phyloP scores from a whole-genome alignment of 192 early-diverging fungal genomes.

The Anaeromyces robustus region DNA sequence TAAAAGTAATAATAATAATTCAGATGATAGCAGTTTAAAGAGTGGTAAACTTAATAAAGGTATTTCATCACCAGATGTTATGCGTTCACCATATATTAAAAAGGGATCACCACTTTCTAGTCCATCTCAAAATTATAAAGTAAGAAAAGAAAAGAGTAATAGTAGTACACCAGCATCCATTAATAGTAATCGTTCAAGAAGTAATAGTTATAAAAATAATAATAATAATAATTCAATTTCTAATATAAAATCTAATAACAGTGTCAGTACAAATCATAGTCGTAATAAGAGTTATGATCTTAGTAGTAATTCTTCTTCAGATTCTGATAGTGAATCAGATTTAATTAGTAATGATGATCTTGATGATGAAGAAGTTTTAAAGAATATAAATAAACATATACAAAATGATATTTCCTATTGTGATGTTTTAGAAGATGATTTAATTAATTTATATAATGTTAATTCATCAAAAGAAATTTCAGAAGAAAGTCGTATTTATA shows the following conservation, averaged over 20 bases:
- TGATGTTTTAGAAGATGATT: neutral
- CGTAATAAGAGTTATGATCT: neutral
- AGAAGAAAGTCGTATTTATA: neutral
- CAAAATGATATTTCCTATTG: neutral
- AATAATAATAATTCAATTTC: no score
- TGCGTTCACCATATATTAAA: neutral
- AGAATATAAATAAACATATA: neutral
- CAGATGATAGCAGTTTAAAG: neutral
- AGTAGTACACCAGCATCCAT: neutral
- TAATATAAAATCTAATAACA: neutral
- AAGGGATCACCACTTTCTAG: no score
- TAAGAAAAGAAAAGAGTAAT: neutral
- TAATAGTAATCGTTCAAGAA: neutral
- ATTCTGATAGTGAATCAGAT: neutral
- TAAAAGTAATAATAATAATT: no score
- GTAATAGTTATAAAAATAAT: neutral
- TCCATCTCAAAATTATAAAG: no score
- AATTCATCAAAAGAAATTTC: neutral
- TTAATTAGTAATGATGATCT: neutral
- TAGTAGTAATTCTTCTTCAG: neutral
- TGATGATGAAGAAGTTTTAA: neutral
- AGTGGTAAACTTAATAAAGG: neutral
- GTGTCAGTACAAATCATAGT: neutral
- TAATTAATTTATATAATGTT: neutral
- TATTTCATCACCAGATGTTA: neutral